Evolutionary conservation across 1,139 yeast species (phyloP).

Genomic region (Nakaseomyces sp.): DNA sequence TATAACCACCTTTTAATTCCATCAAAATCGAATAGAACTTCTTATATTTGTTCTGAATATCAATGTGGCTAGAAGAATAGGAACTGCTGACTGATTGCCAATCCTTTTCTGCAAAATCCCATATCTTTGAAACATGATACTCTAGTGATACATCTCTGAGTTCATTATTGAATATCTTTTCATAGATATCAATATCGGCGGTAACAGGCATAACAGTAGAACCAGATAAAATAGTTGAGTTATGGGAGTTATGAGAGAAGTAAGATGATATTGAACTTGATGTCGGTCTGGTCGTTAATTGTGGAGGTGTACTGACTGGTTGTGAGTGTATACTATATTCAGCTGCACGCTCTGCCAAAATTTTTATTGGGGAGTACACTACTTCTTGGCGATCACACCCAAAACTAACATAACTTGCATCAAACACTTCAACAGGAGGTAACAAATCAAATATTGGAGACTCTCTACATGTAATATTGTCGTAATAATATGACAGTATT

Average conservation of each 20-base stretch:
- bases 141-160: constrained; percentile 15
- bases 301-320: constrained; percentile 2
- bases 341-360: constrained; percentile 5
- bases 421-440: constrained; percentile 6
- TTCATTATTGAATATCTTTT: constrained; percentile 21
- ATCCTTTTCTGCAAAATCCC: constrained; percentile 11
- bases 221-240: constrained; percentile 13
- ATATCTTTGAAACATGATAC: constrained; percentile 14
- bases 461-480: constrained; percentile 51
- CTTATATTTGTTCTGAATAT: constrained; percentile 11
- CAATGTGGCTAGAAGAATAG: background rate
- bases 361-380: constrained; percentile 12
- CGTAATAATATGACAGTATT: constrained; percentile 46
- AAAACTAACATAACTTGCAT: background rate
- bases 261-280: constrained; percentile 24
- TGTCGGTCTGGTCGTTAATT: constrained; percentile 11
- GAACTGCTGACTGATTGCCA: constrained; percentile 1
- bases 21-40: constrained; percentile 22
- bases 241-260: constrained; percentile 17
- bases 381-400: constrained; percentile 1
- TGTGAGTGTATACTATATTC: background rate
- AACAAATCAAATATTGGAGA: constrained; percentile 32
- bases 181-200: constrained; percentile 26
- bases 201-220: constrained; percentile 15
- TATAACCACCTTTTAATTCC: constrained; percentile 29